Base-by-base conservation (phyloP, 129 eudicot genomes). In the Sambucus nigra region DNA sequence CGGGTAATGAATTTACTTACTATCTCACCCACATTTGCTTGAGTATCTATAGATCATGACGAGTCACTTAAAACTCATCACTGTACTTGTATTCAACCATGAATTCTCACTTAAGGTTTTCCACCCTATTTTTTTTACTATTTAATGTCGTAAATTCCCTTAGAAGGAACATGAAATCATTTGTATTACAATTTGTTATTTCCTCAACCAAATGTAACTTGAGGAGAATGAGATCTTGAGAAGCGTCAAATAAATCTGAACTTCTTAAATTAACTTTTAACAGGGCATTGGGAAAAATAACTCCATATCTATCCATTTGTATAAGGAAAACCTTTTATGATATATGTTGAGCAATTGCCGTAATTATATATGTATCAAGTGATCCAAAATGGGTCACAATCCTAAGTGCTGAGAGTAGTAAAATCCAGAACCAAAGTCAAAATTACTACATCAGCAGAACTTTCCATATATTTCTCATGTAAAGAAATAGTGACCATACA, bases 401-500 rank as follows among this genome's bases (percentile, higher is more conserved):
- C 63, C 33, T 7, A 38, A 40, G 63, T 25, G 40, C 27, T 17
- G 41, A 13, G 60, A 14, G 33, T 27, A 44, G 52, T 28, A 17
- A 10, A 46, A n/a, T n/a, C n/a, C n/a, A n/a, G n/a, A n/a, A n/a
- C n/a, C n/a, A n/a, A n/a, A 63, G 13, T 16, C 40, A 15, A 12
- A 10, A 55, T 35, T 51, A 33, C 74, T 76, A 89, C 74, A 53
- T 80, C 57, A 91, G 47, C 80, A 89, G 54, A 26, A 91, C 94
- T 75, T 78, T 85, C 89, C 82, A 82, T 62, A 91, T 91, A 84
- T 91, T 91, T 77, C 78, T 85, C 94, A 79, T 75, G 69, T 91
- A 91, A 64, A 86, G 95, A 45, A 72, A 66, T 64, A 91, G 66
- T 45, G 98, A 91, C 98, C 98, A 91, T 53, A 85, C 68, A 23